Evolutionary conservation across 1,284 basidiomycete genomes (phyloP).

Genomic region (Chondrostereum purpureum): DNA sequence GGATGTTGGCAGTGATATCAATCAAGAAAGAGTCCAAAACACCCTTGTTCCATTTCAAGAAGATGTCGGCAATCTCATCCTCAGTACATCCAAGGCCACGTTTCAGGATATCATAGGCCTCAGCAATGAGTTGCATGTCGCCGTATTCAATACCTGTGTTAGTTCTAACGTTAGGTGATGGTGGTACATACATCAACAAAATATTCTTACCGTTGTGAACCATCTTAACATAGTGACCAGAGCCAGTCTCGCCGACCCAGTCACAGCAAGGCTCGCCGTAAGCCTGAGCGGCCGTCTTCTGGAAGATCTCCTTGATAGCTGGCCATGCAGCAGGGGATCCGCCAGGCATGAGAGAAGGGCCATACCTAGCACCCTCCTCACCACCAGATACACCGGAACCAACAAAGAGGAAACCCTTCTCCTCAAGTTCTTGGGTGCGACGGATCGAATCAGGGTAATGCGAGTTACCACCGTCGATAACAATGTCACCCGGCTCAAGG

Average conservation of each 20-base stretch:
- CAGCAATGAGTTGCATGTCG: conserved; percentile 99
- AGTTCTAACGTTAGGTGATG: conserved; percentile 14
- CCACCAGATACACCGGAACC: conserved; percentile 99
- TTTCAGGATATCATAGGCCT: conserved; percentile 98
- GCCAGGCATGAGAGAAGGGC: conserved; percentile 99
- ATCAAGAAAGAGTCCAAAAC: conserved; percentile 99
- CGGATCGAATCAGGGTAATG: conserved; percentile 99
- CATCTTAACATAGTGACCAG: conserved; percentile 98
- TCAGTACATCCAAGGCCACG: conserved; percentile 85
- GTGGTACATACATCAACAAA: conserved; percentile 8
- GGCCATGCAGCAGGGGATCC: conserved; percentile 94
- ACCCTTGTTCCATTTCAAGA: conserved; percentile 94
- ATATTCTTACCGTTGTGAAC: conserved; percentile 84
- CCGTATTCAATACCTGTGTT: conserved; percentile 92
- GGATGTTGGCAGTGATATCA: conserved; percentile 94
- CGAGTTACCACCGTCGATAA: conserved; percentile 99
- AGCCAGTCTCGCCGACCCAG: conserved; percentile 96
- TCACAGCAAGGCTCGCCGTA: conserved; percentile 98
- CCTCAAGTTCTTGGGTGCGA: conserved; percentile 87
- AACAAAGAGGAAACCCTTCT: conserved; percentile 93
- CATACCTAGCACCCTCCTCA: conserved; percentile 97
- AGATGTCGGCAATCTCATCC: conserved; percentile 86
- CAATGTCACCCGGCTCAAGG: conserved; percentile 81
- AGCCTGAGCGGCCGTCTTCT: conserved; percentile 94
- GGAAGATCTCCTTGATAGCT: conserved; percentile 97